Evolutionary conservation across 2,329 filamentous ascomycete species (phyloP).

Genomic region (Aspergillus arachidicola): DNA sequence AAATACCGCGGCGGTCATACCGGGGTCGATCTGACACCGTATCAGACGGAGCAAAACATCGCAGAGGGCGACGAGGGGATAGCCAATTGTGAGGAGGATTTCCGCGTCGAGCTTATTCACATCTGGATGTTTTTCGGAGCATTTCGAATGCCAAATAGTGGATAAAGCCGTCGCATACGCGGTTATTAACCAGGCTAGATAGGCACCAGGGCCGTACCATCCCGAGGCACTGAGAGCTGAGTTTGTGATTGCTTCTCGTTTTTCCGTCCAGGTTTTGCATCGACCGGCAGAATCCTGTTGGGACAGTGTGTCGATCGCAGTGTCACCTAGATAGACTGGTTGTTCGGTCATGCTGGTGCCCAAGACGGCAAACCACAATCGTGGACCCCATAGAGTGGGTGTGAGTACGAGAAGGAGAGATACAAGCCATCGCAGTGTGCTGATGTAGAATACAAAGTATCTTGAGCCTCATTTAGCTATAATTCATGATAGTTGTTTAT

Average conservation of each 20-base stretch:
- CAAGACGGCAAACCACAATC: neutral
- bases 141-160: neutral
- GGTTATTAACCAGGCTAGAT: conserved; percentile 2
- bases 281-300: neutral
- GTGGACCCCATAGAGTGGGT: neutral
- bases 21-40: neutral
- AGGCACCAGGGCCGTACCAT: conserved; percentile 2
- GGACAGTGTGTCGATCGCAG: neutral
- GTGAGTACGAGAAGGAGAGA: neutral
- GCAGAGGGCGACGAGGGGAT: neutral
- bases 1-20: neutral
- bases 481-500: neutral
- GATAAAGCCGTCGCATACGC: neutral
- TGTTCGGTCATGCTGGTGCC: neutral
- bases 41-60: neutral
- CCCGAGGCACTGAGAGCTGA: neutral
- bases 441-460: neutral
- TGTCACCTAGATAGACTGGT: neutral
- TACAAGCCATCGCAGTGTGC: conserved; percentile 1
- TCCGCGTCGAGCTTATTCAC: neutral
- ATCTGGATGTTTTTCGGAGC: neutral
- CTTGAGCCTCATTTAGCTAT: neutral
- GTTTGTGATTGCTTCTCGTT: neutral
- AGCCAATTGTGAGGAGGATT: neutral
- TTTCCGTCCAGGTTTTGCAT: neutral